Evolutionary conservation across 2,329 filamentous ascomycete genomes (phyloP), one percentile per base, ranked within the genome.

Genomic region (Thermothelomyces thermophilus): DNA sequence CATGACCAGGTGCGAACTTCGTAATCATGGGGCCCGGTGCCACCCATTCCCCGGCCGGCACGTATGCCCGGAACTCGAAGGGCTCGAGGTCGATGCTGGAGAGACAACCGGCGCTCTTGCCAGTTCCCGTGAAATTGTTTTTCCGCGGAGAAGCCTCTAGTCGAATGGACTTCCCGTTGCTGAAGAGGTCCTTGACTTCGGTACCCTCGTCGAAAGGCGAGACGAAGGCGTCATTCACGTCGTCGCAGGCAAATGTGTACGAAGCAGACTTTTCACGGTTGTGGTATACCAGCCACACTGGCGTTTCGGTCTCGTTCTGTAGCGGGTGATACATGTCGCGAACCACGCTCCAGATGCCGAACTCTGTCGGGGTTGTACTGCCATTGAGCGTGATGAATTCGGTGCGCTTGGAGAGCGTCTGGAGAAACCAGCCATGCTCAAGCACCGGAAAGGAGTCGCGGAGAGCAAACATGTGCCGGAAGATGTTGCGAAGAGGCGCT

Each of bases 121-220:
- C 66, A 1, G 73, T 73, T 2, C 69, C 69, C 48, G 73, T 72
- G 37, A 78, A 68, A 11, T 70, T 70, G 34, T 80, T 68, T 26
- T 66, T 66, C 4, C 68, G 63, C 1, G 68, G 62, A 1, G 77
- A 75, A 1, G 63, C 60, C 42, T 69, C 68, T n/a, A 84, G 65
- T 0, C 65, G 72, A 50, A 75, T 67, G 53, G 79, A 72, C 20
- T 81, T 78, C 56, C 78, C 80, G 0, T 80, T 80, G 58, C 76
- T 78, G 61, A 85, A 82, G 11, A 85, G 60, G 57, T 83, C 83
- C 60, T 76, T 79, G 53, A 85, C 80, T 1, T 70, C 76, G 1
- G 72, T 76, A 11, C 72, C 74, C 2, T 64, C 74, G 4, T 67
- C 66, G 50, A 80, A 85, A 0, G 81, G 78, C 9, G 80, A 67